Base-by-base conservation (phyloP, 805 yeast species). In the Saccharomycopsis malanga region DNA sequence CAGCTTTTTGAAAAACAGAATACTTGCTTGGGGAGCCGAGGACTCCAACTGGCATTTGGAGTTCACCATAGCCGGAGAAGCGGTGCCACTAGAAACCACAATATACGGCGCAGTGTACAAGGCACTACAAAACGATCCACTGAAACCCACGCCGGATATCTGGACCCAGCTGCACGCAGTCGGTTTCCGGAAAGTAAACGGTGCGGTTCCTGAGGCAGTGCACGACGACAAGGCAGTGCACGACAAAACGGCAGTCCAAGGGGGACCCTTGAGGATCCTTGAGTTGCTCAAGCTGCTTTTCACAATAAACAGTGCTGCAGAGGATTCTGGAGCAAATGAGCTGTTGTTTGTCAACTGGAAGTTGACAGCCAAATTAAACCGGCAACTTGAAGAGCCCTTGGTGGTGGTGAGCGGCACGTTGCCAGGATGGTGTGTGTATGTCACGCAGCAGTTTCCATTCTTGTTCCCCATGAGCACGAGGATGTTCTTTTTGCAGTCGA, bases 301-400 rank as follows among this genome's bases (percentile, higher is more conserved):
- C 53, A 65, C 61, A 10, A 61, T 75, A 54, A 71, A 71, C 43
- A 46, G 58, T 12, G 53, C 50, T 7, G 65, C 60, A 9, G 42
- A 43, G 20, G n/a, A 54, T 45, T 18, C 53, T 46, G 22, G 54
- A 6, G 44, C 27, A 15, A 34, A 35, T n/a, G 48, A 37, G 32
- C 32, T 44, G n/a, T 57, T 57, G 10, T 89, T 87, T 57, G 66
- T 81, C 56, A 88, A 86, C 59, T 78, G 87, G 64, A 88, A 88
- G 57, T 61, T 91, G 17, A 81, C 95, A 4, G 94, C 94, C 0
- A 91, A 89, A 61, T 67, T 93, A 45, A 83, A 84, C 48, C 69
- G 94, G 42, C 97, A 89, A 62, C 63, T 91, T 37, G 96, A 89
- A 56, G 97, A 91, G 53, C 93, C 95, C 0, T 66, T 89, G 45